Percentiles rank a stretch among this genome's conserved stretches.
Conservation (phyloP, 257 asterid genomes). For the Jacaranda mimosifolia region DNA sequence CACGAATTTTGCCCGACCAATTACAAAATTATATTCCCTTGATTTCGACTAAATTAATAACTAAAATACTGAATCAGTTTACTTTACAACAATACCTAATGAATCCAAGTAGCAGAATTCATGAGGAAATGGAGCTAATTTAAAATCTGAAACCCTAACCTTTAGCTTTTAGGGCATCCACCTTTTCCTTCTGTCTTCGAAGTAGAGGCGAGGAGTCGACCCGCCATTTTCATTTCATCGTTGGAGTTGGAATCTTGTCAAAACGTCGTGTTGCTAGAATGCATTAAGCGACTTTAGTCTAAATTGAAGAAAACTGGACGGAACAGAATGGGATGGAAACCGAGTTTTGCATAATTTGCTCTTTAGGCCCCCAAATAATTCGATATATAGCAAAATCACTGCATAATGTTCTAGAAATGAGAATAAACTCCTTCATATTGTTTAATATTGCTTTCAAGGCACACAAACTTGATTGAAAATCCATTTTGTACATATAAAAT, state of each 20-base stretch:
- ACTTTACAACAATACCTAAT: background rate
- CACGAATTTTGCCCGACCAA: background rate
- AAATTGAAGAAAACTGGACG: constrained; percentile 5
- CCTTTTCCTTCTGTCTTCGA: background rate
- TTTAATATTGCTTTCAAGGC: too few relatives aligned
- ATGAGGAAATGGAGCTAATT: background rate
- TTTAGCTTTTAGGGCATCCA: background rate
- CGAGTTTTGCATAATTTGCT: background rate
- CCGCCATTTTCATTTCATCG: constrained; percentile 35
- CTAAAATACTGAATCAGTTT: constrained; percentile 1
- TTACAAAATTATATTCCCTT: background rate
- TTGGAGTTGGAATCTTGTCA: background rate
- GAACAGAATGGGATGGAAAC: background rate
- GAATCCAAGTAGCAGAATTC: background rate
- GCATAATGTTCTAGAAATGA: too few relatives aligned
- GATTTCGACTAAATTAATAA: constrained; percentile 4
- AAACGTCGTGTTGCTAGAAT: background rate
- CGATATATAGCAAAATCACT: too few relatives aligned
- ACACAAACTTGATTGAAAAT: too few relatives aligned
- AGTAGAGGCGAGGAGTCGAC: constrained; percentile 28
- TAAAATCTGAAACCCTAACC: constrained; percentile 37
- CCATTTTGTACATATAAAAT: too few relatives aligned
- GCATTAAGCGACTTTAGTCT: background rate
- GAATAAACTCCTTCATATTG: too few relatives aligned
- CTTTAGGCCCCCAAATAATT: background rate